Percentiles rank a stretch among this genome's conserved stretches.
Conservation (phyloP, 345 rosid genomes). For the Sisymbrium altissimum region DNA sequence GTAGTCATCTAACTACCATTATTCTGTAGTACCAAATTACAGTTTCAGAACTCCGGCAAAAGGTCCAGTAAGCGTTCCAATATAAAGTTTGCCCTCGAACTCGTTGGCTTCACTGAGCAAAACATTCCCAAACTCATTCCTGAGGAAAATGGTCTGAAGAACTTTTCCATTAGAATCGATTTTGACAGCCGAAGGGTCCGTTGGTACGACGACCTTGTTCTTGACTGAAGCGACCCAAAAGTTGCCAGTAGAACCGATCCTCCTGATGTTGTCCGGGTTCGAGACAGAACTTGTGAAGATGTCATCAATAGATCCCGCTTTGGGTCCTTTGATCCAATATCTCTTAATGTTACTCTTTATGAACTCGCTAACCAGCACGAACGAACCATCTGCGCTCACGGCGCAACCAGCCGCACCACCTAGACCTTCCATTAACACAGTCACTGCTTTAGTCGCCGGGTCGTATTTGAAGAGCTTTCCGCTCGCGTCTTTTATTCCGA, state of each 20-base stretch:
- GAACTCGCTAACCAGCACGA: conserved; percentile 29
- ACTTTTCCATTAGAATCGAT: conserved; percentile 28
- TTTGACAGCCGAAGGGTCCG: conserved; percentile 29
- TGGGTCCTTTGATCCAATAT: conserved; percentile 33
- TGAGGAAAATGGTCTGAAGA: conserved; percentile 21
- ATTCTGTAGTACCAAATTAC: not conserved
- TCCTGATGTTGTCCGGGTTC: conserved; percentile 34
- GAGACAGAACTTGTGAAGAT: conserved; percentile 17
- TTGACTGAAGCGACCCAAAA: conserved; percentile 35
- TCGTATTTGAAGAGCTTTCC: conserved; percentile 38
- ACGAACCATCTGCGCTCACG: conserved; percentile 36
- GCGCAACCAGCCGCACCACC: conserved; percentile 33
- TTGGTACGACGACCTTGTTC: conserved; percentile 19
- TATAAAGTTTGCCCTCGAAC: conserved; percentile 18
- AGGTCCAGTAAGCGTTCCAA: conserved; percentile 31
- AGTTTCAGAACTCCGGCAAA: conserved; percentile 29
- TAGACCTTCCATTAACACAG: conserved; percentile 21
- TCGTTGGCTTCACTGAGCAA: conserved; percentile 36
- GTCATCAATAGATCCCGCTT: conserved; percentile 27
- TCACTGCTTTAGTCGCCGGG: conserved; percentile 28
- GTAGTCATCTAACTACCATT: not conserved
- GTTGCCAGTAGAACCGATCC: conserved; percentile 25
- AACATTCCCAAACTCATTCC: conserved; percentile 30
- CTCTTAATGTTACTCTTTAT: conserved; percentile 33
- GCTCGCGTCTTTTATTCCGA: conserved; percentile 20